Base-by-base conservation (phyloP, 2,329 filamentous ascomycete genomes). In the Bipolaris zeicola region DNA sequence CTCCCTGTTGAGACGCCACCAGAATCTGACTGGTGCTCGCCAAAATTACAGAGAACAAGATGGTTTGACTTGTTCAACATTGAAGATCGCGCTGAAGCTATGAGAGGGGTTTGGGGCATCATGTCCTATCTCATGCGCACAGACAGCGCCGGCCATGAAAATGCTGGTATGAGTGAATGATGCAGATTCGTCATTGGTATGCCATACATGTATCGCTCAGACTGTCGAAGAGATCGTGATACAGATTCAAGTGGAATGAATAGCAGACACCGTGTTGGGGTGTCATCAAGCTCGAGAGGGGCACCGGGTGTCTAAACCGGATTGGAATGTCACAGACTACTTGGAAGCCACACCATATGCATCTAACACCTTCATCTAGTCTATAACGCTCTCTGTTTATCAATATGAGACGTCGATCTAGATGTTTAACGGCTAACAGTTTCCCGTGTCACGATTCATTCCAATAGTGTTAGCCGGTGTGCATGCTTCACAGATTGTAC, bases 11-110 rank as follows among this genome's bases (percentile, higher is more conserved):
- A 51, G 6, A 42, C 50, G 8, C 70, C 70, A 38, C 52, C 60
- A 36, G 75, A 75, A 41, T 38, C 63, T 10, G 43, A 64, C 33
- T 86, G 83, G 84, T 78, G 80, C 63, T 76, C 78, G 3, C 82
- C 86, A 20, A 76, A 77, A 33, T 67, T 88, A 31, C 79, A 82
- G 49, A 80, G 85, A 33, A 85, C 83, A 38, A 75, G 76, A 42
- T 88, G 86, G 86, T 86, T 81, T 60, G 82, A 88, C 69, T 70
- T 88, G 3, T 80, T 88, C 55, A 73, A 82, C 14, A 63, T 79
- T 2, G 74, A 81, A 18, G 81, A 87, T 41, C 80, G 86, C 16
- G 68, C 81, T 7, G 83, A 86, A 67, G 82, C 81, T 5, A 81
- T 87, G 70, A 75, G 81, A 46, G 83, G 80, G 0, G 65, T 87